Evolutionary conservation across 805 yeast species (phyloP).

Genomic region (Candida alai): DNA sequence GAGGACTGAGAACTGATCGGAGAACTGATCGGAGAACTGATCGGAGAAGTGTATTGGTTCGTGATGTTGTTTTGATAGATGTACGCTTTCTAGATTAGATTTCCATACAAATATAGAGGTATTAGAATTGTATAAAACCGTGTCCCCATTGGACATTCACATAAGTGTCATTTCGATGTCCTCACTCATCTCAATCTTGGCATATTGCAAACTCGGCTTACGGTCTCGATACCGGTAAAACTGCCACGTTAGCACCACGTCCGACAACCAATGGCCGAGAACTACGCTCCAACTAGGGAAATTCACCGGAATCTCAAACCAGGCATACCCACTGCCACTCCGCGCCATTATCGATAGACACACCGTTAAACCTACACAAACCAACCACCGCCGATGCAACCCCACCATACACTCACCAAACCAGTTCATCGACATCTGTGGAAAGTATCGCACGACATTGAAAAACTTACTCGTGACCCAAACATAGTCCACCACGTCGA

Average conservation of each 20-base stretch:
- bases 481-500: constrained; percentile 40
- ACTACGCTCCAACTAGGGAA: constrained; percentile 13
- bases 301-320: constrained; percentile 18
- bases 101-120: not conserved
- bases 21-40: too few relatives aligned
- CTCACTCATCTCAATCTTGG: too few relatives aligned
- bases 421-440: constrained; percentile 42
- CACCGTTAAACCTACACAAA: not conserved
- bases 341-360: not conserved
- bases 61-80: too few relatives aligned
- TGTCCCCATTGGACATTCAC: not conserved
- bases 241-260: constrained; percentile 2
- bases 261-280: not conserved
- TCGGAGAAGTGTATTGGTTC: too few relatives aligned
- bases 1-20: too few relatives aligned
- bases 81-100: not conserved
- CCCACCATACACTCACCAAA: constrained; percentile 26
- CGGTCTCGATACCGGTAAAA: not conserved
- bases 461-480: constrained; percentile 33
- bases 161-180: too few relatives aligned
- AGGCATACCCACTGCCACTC: not conserved
- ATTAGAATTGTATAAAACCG: not conserved
- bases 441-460: constrained; percentile 25
- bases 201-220: constrained; percentile 1
- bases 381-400: constrained; percentile 9